Evolutionary conservation across 1,284 basidiomycete genomes (phyloP).

Genomic region (Fomes fomentarius): DNA sequence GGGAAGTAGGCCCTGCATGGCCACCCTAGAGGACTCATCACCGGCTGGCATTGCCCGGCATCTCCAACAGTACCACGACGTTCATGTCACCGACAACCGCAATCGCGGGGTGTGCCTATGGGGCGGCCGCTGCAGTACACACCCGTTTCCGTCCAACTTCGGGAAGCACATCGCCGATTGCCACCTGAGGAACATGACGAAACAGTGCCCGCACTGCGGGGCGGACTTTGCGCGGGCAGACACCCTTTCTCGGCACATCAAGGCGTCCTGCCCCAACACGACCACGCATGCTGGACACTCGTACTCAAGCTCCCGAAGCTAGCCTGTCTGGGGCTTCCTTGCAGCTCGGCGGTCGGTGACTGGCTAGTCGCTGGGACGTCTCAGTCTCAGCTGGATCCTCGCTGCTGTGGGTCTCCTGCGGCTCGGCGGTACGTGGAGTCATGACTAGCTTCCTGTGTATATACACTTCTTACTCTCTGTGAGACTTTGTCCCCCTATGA

Average conservation of each 20-base stretch:
- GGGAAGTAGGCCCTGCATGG: constrained; percentile 10
- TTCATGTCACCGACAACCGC: constrained; percentile 20
- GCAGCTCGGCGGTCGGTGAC: not conserved
- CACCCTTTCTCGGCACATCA: not conserved
- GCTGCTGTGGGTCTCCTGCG: constrained; percentile 5
- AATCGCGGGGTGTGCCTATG: constrained; percentile 20
- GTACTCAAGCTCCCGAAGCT: constrained; percentile 4
- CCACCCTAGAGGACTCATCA: constrained; percentile 18
- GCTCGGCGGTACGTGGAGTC: not conserved
- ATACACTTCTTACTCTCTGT: not conserved
- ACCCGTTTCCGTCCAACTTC: constrained; percentile 27
- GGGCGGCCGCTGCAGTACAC: constrained; percentile 22
- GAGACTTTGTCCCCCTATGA: not conserved
- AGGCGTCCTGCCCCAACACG: constrained; percentile 5
- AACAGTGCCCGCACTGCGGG: not conserved
- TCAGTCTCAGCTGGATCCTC: no score
- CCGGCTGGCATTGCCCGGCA: constrained; percentile 27
- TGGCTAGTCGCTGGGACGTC: constrained; percentile 2
- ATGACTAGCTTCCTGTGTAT: not conserved
- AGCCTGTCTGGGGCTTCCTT: not conserved
- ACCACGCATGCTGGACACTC: not conserved
- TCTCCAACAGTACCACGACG: constrained; percentile 23
- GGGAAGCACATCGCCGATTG: constrained; percentile 29
- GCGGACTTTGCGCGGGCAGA: not conserved
- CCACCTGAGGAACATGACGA: constrained; percentile 24